Conservation (phyloP, 768 basidiomycete species). For the Cyclocybe cylindracea region DNA sequence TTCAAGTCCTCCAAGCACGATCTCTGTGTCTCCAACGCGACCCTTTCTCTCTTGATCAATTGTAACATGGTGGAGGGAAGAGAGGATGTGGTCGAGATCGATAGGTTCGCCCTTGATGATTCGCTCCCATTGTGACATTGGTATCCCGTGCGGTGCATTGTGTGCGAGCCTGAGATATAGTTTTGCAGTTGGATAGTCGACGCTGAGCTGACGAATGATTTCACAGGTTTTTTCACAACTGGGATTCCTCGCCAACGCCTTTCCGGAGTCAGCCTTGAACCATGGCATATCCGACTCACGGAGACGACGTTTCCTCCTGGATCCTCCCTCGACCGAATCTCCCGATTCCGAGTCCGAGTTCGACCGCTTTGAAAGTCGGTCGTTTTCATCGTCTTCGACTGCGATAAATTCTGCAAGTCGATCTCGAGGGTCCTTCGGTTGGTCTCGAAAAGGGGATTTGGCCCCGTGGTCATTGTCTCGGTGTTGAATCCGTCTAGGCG, state of each 20-base stretch:
- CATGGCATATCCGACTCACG: not conserved
- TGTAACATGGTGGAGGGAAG: conserved; percentile 11
- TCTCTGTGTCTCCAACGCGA: conserved; percentile 15
- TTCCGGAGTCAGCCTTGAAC: not conserved
- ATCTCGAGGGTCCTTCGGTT: no score
- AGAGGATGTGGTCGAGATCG: conserved; percentile 28
- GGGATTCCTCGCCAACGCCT: not conserved
- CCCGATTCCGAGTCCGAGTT: no score
- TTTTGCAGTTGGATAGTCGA: not conserved
- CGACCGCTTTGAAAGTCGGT: no score
- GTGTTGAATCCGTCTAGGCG: no score
- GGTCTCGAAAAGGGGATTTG: no score
- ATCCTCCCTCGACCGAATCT: no score
- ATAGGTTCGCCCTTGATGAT: conserved; percentile 23
- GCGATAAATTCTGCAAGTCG: no score
- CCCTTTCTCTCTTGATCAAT: conserved; percentile 9
- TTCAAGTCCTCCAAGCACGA: conserved; percentile 7
- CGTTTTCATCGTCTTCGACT: no score
- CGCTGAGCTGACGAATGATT: not conserved
- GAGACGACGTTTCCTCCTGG: no score
- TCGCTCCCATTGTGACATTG: conserved; percentile 1
- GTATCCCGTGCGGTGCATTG: not conserved
- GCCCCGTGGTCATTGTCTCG: no score
- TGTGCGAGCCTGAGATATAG: not conserved
- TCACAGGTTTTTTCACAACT: not conserved